Percentiles rank a stretch among this genome's conserved stretches.
Conservation (phyloP, 306 rosid species). For the Coriaria nepalensis region DNA sequence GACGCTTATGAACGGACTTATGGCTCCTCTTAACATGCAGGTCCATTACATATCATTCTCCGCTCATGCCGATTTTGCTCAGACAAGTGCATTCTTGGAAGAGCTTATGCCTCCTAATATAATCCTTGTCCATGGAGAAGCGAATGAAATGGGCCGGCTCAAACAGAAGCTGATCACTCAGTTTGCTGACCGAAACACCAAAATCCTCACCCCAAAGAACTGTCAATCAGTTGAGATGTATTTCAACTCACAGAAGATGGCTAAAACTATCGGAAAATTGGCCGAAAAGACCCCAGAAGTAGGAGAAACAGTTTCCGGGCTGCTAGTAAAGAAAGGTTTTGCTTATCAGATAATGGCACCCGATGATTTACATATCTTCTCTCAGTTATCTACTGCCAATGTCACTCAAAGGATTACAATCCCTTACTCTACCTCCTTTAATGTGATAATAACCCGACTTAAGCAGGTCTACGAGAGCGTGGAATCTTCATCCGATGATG, state of each 20-base stretch:
- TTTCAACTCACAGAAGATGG: conserved; percentile 90
- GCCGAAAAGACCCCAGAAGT: conserved; percentile 66
- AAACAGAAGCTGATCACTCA: conserved; percentile 75
- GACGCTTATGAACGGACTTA: conserved; percentile 76
- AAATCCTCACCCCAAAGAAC: conserved; percentile 79
- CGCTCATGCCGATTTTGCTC: conserved; percentile 94
- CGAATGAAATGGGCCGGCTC: conserved; percentile 94
- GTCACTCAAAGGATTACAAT: conserved; percentile 77
- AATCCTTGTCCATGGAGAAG: conserved; percentile 93
- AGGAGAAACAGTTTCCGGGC: conserved; percentile 63
- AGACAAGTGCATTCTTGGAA: conserved; percentile 81
- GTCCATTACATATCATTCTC: conserved; percentile 93
- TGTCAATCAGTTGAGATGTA: conserved; percentile 89
- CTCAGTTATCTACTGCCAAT: conserved; percentile 71
- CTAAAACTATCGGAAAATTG: conserved; percentile 77
- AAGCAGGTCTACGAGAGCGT: conserved; percentile 67
- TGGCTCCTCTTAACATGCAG: conserved; percentile 85
- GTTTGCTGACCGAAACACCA: conserved; percentile 72
- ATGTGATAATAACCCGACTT: conserved; percentile 51
- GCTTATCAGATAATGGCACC: conserved; percentile 92
- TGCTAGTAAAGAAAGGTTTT: conserved; percentile 81
- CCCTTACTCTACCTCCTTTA: conserved; percentile 56
- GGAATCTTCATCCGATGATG: conserved; percentile 65
- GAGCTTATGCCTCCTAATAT: conserved; percentile 89
- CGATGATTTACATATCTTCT: conserved; percentile 85